phyloP scores from a whole-genome alignment of 805 yeast genomes.

The Priceomyces medius region DNA sequence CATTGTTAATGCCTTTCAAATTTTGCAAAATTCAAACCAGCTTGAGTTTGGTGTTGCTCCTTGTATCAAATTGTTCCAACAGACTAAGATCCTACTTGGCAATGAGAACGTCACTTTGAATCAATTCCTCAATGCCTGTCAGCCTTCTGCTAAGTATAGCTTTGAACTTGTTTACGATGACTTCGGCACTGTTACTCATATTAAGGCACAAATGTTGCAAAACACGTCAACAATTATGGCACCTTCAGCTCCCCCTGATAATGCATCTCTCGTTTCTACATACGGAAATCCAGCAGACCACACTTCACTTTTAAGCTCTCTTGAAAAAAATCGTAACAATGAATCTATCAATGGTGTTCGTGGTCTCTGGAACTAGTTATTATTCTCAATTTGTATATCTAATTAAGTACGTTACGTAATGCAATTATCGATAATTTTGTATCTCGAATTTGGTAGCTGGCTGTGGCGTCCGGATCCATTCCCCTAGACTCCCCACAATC shows the following conservation, averaged over 20 bases:
- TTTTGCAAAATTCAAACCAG: conserved; percentile 35
- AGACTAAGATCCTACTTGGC: conserved; percentile 27
- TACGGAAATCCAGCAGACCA: conserved; percentile 5
- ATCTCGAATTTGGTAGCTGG: too few species aligned
- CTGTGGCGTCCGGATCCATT: too few species aligned
- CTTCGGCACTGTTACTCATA: conserved; percentile 43
- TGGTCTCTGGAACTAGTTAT: conserved; percentile 11
- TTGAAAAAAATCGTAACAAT: conserved; percentile 5
- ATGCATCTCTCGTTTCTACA: neutral
- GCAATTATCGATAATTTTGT: neutral
- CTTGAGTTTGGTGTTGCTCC: conserved; percentile 39
- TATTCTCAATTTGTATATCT: neutral
- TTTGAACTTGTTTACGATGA: conserved; percentile 49
- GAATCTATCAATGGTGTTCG: conserved; percentile 6
- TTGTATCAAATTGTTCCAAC: conserved; percentile 29
- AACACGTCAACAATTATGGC: conserved; percentile 3
- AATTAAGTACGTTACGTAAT: neutral
- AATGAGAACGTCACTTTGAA: conserved; percentile 29
- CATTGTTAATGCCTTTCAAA: conserved; percentile 39
- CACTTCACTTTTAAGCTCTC: conserved; percentile 4
- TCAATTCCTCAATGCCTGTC: conserved; percentile 28
- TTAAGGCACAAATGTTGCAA: conserved; percentile 25
- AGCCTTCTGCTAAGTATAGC: conserved; percentile 25
- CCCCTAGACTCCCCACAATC: too few species aligned
- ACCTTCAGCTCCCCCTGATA: conserved; percentile 11